Evolutionary conservation across 371 early-diverging fungal genomes (phyloP), one percentile per base, ranked within the genome.

Genomic region (Rhizopus arrhizus): DNA sequence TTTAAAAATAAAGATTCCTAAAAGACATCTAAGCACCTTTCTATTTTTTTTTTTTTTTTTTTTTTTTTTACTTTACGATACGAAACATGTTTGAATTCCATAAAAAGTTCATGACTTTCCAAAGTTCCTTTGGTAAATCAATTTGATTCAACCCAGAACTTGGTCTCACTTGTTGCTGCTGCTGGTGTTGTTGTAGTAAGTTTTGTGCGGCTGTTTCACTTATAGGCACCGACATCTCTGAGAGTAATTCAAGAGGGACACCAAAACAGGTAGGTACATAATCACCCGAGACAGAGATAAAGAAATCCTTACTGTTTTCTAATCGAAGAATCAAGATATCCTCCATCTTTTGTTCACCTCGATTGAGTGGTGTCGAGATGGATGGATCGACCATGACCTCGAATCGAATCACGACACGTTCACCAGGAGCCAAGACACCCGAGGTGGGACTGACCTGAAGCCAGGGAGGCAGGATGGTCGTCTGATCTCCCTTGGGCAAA

Each of bases 321-420:
- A 91, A 64, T 46, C 91, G 89, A 13, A 96, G 64, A n/a, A 95
- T 86, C 34, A 95, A 64, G 15, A 91, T 91, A 54, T 92, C 94
- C 5, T 88, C 82, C 51, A 95, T 72, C 4, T 79, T 68, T 36
- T 89, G 85, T 12, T 65, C 53, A 11, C 83, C 87, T 4, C 78
- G 77, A 64, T 91, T 96, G 51, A 95, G 82, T 1, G 81, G 52
- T 0, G 86, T 77, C 0, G 91, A 88, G 0, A 84, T 83, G 29
- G 66, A 70, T 12, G 82, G 78, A 61, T 89, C 87, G 0, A 94
- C 89, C 28, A 85, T 73, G 0, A 92, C 69, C 8, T 87, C 86
- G 41, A 96, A 74, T 15, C 84, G 83, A 46, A 95, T 77, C 15
- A 79, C 62, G 0, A 83, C 68, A 43, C 74, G 64, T 41, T 90